These are phyloP conservation scores for Lichtheimia ornata DNA, from an alignment of 371 early-diverging fungal genomes.

Conservation along the genomic window DNA sequence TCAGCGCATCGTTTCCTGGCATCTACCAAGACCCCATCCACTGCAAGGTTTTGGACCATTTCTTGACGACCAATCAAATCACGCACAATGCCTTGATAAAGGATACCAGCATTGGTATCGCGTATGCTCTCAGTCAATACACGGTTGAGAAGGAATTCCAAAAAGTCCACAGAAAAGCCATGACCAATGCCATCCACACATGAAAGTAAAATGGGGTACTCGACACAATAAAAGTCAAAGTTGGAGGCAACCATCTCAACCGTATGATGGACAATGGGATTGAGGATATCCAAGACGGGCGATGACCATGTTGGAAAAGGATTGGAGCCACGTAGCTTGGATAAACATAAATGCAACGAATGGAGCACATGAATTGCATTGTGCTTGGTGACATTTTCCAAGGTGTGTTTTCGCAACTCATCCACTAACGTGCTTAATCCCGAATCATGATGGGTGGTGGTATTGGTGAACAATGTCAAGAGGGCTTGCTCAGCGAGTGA, in stretches of 20 bases:
- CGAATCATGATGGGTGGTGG: constrained; percentile 1
- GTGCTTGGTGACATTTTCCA: constrained; percentile 38
- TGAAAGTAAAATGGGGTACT: constrained; percentile 48
- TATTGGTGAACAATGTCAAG: background rate
- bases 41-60: constrained; percentile 41
- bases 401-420: constrained; percentile 7
- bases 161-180: constrained; percentile 46
- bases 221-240: constrained; percentile 50
- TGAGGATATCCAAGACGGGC: constrained; percentile 28
- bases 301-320: constrained; percentile 46
- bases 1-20: constrained; percentile 32
- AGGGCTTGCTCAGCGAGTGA: background rate
- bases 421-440: constrained; percentile 8
- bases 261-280: constrained; percentile 38
- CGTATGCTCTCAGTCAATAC: constrained; percentile 41
- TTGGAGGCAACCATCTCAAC: constrained; percentile 34
- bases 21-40: constrained; percentile 40
- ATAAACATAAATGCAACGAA: constrained; percentile 42
- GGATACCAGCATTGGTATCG: constrained; percentile 34
- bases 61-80: constrained; percentile 49
- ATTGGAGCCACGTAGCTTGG: constrained; percentile 40
- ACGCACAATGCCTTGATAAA: constrained; percentile 52
- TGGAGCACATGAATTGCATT: constrained; percentile 48
- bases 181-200: constrained; percentile 52
- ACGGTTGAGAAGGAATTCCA: constrained; percentile 41